A percentile compares a stretch with the other conserved stretches of the same genome.
phyloP scores from a whole-genome alignment of 179 eudicot species.

The Heliamphora pulchella region DNA sequence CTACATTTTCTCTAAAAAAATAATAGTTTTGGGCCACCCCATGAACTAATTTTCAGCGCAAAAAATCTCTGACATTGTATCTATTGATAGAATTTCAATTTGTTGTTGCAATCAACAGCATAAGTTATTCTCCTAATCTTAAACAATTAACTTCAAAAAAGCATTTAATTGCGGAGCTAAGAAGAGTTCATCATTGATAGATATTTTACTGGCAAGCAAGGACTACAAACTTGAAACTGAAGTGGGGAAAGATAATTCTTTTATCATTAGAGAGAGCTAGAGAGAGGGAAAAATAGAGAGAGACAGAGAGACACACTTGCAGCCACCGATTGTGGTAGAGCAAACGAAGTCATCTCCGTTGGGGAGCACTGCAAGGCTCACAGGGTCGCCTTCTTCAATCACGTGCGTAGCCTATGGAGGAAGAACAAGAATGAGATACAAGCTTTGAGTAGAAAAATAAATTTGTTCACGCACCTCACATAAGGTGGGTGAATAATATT shows the following conservation, averaged over 20 bases:
- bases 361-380: constrained; percentile 75
- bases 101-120: background rate
- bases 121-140: background rate
- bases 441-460: too few species aligned
- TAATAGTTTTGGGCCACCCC: background rate
- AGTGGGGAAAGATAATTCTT: too few species aligned
- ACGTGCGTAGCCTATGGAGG: constrained; percentile 39
- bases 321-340: constrained; percentile 60
- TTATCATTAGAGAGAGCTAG: background rate
- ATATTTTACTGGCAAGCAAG: background rate
- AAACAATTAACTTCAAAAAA: background rate
- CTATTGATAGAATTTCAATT: background rate
- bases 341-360: constrained; percentile 78
- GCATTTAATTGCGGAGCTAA: background rate
- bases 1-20: background rate
- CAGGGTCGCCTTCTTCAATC: constrained; percentile 58
- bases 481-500: too few species aligned
- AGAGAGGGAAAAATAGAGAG: background rate
- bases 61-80: background rate
- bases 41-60: background rate
- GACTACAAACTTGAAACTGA: background rate
- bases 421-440: background rate
- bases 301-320: constrained; percentile 42
- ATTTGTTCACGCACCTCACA: too few species aligned
- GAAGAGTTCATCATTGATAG: background rate